These are phyloP conservation scores for Aspergillus unguis DNA, from an alignment of 2,329 filamentous ascomycete species.

Conservation along the genomic window DNA sequence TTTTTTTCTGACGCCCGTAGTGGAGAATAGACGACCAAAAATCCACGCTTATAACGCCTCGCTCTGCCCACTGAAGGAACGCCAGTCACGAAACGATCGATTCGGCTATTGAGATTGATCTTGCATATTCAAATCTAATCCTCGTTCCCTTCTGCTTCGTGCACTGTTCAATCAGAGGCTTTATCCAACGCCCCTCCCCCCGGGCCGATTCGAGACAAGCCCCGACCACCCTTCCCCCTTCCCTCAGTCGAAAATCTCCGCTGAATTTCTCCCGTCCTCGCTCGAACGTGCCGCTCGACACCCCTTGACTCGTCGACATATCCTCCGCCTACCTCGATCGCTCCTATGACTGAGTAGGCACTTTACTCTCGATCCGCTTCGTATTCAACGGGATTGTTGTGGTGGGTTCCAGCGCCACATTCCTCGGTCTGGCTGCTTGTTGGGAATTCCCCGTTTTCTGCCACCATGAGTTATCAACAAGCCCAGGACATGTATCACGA, in stretches of 20 bases:
- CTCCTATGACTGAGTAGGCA: conserved; percentile 34
- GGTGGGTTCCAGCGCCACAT: conserved; percentile 32
- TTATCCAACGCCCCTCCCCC: conserved; percentile 9
- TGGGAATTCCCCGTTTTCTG: conserved; percentile 24
- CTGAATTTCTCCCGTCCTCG: conserved; percentile 2
- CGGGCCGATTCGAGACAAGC: conserved; percentile 12
- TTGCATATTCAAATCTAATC: conserved; percentile 7
- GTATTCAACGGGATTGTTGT: conserved; percentile 24
- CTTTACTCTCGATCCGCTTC: conserved; percentile 19
- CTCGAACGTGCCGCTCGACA: conserved; percentile 4
- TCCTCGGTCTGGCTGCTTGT: conserved; percentile 24
- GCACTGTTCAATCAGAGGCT: conserved; percentile 13
- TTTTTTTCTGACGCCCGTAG: conserved; percentile 12
- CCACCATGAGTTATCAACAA: conserved; percentile 40
- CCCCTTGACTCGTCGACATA: not conserved
- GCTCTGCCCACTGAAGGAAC: conserved; percentile 16
- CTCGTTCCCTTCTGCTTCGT: conserved; percentile 12
- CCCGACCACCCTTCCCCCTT: conserved; percentile 8
- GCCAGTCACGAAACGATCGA: conserved; percentile 19
- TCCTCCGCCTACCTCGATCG: conserved; percentile 19
- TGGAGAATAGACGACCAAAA: conserved; percentile 8
- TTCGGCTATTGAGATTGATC: conserved; percentile 7
- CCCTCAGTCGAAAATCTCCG: conserved; percentile 10
- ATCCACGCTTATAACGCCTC: conserved; percentile 13
- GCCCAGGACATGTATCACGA: conserved; percentile 62